Evolutionary conservation across 257 asterid species (phyloP), one percentile per base, ranked within the genome.

Genomic region (Solanum corneliomulleri): DNA sequence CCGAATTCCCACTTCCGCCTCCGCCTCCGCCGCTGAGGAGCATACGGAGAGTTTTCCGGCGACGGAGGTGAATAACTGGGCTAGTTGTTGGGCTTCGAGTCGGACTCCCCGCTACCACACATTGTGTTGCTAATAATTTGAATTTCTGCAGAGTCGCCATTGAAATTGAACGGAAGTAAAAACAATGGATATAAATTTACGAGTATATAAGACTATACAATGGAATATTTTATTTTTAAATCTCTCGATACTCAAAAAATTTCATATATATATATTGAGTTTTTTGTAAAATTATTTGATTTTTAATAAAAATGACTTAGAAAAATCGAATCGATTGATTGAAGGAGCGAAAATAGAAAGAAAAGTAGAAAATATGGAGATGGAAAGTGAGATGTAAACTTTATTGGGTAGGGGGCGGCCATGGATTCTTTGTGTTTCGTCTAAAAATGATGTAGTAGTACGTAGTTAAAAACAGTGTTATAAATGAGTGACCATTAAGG

Each of bases 91-190:
- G 99, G 90, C 99, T 95, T 71, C 97, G 90, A 45, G 95, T 92
- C 25, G 98, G 98, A 86, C 97, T 97, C 18, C 93, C 94, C 29
- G 97, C 94, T 58, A 98, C 94, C 2, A 95, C 95, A 84, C 98
- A 95, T 72, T 93, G 98, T 2, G 93, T 94, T 0, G 98, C 98
- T 80, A 96, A 78, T 3, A 94, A 88, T 94, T 95, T 95, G 91
- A 97, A 97, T 92, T 94, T 97, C 91, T 97, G 99, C 74, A 96
- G 90, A 85, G 98, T 90, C 27, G 94, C 92, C 98, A 95, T 96
- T 42, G 31, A 15, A 14, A 69, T 52, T 52, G 1, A 52, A 52
- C 18, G 2, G 0, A 6, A 2, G 10, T 16, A 9, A 52, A 6
- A 18, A 52, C 2, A 1, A 39, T 49, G 1, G 23, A 52, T 16